Evolutionary conservation across 2,329 filamentous ascomycete species (phyloP).

Genomic region (Calcarisporium arbuscula): DNA sequence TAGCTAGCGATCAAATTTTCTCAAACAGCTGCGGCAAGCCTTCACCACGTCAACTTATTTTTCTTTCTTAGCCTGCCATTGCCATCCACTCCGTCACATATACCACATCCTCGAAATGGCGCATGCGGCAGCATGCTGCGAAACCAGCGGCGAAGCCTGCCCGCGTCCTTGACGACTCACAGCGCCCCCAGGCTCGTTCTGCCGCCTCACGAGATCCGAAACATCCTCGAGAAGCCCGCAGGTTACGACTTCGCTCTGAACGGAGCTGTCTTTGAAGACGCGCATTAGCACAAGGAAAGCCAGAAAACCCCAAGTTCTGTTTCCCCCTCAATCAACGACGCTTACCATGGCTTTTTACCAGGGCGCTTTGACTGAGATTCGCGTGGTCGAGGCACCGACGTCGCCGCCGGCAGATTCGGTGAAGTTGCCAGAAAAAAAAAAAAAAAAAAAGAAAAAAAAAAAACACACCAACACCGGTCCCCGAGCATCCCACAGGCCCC

Average conservation of each 20-base stretch:
- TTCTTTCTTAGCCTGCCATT: too few relatives aligned
- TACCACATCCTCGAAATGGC: too few relatives aligned
- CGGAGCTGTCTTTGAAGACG: conserved; percentile 66
- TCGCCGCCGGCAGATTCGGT: conserved; percentile 67
- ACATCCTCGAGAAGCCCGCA: conserved; percentile 85
- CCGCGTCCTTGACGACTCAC: conserved; percentile 61
- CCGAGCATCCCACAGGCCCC: conserved; percentile 68
- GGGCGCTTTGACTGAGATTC: conserved; percentile 88
- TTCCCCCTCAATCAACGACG: conserved; percentile 76
- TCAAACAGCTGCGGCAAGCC: too few relatives aligned
- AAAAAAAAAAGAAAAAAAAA: too few relatives aligned
- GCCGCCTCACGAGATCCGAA: conserved; percentile 81
- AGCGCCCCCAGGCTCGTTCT: conserved; percentile 77
- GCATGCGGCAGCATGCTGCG: too few relatives aligned
- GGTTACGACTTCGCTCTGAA: conserved; percentile 78
- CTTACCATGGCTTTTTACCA: conserved; percentile 82
- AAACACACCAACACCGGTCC: conserved; percentile 31
- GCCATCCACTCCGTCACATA: too few relatives aligned
- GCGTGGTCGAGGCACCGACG: conserved; percentile 70
- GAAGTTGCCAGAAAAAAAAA: conserved; percentile 55
- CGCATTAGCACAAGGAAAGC: conserved; percentile 78
- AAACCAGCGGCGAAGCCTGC: too few relatives aligned
- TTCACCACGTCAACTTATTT: too few relatives aligned
- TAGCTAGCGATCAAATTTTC: too few relatives aligned
- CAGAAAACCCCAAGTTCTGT: conserved; percentile 84